These are phyloP conservation scores for Penicillium sp. DNA, from an alignment of 2,329 filamentous ascomycete species.

Conservation along the genomic window DNA sequence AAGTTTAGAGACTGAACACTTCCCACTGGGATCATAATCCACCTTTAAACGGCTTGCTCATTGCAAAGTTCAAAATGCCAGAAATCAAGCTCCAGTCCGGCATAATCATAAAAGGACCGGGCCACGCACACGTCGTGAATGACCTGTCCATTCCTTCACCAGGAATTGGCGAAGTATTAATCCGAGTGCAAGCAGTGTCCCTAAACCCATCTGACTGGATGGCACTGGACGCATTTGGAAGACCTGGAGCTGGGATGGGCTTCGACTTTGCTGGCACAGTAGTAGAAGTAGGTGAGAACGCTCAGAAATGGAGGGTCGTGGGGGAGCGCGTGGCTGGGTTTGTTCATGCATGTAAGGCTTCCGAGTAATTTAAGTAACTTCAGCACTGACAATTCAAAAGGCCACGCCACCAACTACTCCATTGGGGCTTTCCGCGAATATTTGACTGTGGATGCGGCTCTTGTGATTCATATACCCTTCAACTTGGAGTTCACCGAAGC, in stretches of 20 bases:
- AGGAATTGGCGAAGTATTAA: background rate
- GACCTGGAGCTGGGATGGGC: conserved; percentile 3
- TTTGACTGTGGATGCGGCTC: background rate
- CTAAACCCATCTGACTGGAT: conserved; percentile 5
- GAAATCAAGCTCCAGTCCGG: conserved; percentile 5
- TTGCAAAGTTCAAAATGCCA: background rate
- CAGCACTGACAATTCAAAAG: background rate
- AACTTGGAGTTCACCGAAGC: background rate
- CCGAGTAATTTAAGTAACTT: background rate
- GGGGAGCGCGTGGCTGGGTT: background rate
- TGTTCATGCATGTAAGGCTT: background rate
- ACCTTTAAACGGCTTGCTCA: background rate
- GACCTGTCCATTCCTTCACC: conserved; percentile 7
- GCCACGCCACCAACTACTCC: background rate
- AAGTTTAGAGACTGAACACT: background rate
- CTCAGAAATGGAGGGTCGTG: background rate
- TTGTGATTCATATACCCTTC: background rate
- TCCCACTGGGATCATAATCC: background rate
- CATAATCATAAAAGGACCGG: background rate
- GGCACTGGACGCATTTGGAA: background rate
- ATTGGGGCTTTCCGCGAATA: background rate
- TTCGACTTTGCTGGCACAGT: conserved; percentile 9
- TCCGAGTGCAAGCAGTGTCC: background rate
- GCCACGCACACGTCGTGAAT: conserved; percentile 1
- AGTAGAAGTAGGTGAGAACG: background rate